A percentile compares a stretch with the other conserved stretches of the same genome.
Evolutionary conservation across 306 rosid genomes (phyloP).

Genomic region (Gastrolobium bilobum): DNA sequence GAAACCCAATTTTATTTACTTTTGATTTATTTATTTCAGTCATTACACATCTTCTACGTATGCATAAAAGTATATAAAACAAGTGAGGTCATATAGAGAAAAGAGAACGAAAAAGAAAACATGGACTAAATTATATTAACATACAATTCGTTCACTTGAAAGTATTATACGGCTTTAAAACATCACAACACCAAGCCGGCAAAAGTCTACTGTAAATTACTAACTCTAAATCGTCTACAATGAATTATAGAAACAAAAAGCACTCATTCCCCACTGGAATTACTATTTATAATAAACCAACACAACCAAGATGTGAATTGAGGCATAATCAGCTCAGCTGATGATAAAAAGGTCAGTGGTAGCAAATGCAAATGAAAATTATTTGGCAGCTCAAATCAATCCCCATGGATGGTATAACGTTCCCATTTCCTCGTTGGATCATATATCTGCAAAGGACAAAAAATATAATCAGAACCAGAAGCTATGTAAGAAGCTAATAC

Average conservation of each 20-base stretch:
- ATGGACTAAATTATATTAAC: too few species aligned
- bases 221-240: neutral
- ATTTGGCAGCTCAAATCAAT: constrained; percentile 51
- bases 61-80: too few species aligned
- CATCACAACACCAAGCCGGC: neutral
- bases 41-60: too few species aligned
- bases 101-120: too few species aligned
- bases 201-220: neutral
- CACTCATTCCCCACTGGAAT: constrained; percentile 19
- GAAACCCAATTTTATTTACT: too few species aligned
- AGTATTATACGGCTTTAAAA: neutral
- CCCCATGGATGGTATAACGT: constrained; percentile 80
- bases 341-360: neutral
- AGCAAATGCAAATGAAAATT: constrained; percentile 32
- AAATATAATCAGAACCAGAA: constrained; percentile 2
- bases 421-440: constrained; percentile 80
- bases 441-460: constrained; percentile 56
- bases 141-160: too few species aligned
- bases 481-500: constrained; percentile 4
- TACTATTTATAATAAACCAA: neutral
- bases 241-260: constrained; percentile 23
- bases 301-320: neutral
- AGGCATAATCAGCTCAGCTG: constrained; percentile 9
- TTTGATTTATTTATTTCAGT: too few species aligned
- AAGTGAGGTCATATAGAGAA: too few species aligned